Conservation (phyloP, 2,329 filamentous ascomycete species). For the Plenodomus biglobosus region DNA sequence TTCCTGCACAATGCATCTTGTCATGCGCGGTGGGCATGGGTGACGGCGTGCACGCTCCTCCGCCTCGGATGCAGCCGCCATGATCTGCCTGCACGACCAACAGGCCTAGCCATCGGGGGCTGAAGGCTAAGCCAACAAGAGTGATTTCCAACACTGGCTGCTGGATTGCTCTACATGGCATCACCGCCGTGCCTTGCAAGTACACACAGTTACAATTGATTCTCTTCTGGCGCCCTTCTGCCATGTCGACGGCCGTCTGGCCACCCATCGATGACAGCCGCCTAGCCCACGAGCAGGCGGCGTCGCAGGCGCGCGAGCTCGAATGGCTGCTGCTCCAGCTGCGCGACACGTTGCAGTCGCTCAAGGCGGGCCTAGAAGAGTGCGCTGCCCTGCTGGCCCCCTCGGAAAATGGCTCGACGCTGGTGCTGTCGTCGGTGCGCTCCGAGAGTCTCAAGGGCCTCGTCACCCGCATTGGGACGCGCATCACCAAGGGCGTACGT, state of each 20-base stretch:
- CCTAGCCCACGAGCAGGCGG: conserved; percentile 56
- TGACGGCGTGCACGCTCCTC: background rate
- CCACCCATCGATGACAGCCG: conserved; percentile 57
- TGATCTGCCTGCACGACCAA: conserved; percentile 9
- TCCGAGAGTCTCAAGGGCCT: conserved; percentile 92
- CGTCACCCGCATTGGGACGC: conserved; percentile 85
- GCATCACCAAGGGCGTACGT: conserved; percentile 83
- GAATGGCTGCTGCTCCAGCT: conserved; percentile 65
- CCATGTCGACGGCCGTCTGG: conserved; percentile 65
- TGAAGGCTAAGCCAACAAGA: too few species aligned
- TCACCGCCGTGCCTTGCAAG: conserved; percentile 1
- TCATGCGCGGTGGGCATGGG: background rate
- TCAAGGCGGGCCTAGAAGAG: conserved; percentile 77
- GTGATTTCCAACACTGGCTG: too few species aligned
- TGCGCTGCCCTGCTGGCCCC: conserved; percentile 86
- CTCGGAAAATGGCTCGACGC: conserved; percentile 79
- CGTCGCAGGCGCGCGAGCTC: conserved; percentile 59
- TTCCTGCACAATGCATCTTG: too few species aligned
- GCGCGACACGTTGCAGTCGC: conserved; percentile 61
- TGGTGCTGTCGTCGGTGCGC: conserved; percentile 83
- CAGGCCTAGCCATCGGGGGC: background rate
- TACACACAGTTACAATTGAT: too few species aligned
- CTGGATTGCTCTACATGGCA: too few species aligned
- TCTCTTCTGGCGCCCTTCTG: background rate
- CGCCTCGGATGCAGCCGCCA: conserved; percentile 16